Evolutionary conservation across 106 monocot species (phyloP).

Genomic region (Acorus gramineus): DNA sequence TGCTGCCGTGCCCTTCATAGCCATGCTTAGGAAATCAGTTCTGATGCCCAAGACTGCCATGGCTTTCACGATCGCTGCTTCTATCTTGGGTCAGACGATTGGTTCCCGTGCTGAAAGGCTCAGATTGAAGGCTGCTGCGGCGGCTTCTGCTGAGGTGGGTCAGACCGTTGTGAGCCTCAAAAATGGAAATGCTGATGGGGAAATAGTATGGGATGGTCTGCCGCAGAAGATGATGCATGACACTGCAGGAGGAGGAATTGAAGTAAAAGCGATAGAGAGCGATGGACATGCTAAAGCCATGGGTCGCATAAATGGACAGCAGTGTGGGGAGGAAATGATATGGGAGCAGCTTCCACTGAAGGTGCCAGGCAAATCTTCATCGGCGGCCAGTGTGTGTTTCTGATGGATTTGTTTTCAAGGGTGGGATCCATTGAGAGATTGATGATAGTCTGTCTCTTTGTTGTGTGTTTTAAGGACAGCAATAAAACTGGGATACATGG

Average conservation of each 20-base stretch:
- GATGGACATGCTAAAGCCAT: no score
- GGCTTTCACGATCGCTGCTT: slow-evolving; percentile 74
- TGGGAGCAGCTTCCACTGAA: slow-evolving; percentile 34
- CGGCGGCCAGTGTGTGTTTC: slow-evolving; percentile 16
- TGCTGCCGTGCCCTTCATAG: slow-evolving; percentile 84
- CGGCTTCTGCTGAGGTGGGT: neutral
- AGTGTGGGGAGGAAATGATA: slow-evolving; percentile 6
- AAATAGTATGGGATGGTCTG: no score
- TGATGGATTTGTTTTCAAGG: slow-evolving; percentile 1
- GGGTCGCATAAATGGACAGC: slow-evolving; percentile 1
- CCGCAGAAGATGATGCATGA: no score
- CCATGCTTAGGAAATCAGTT: slow-evolving; percentile 77
- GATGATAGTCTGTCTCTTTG: no score
- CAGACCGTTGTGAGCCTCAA: no score
- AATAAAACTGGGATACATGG: no score
- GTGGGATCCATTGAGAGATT: no score
- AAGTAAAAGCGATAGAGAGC: no score
- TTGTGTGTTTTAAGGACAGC: no score
- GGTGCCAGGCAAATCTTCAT: neutral
- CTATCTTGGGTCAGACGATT: slow-evolving; percentile 71
- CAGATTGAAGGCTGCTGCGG: slow-evolving; percentile 27
- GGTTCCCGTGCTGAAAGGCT: slow-evolving; percentile 69
- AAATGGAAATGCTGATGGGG: no score
- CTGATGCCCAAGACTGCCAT: slow-evolving; percentile 90
- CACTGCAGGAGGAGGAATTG: no score